Conservation (phyloP, 331 rosid genomes). For the Quercus tomentella region DNA sequence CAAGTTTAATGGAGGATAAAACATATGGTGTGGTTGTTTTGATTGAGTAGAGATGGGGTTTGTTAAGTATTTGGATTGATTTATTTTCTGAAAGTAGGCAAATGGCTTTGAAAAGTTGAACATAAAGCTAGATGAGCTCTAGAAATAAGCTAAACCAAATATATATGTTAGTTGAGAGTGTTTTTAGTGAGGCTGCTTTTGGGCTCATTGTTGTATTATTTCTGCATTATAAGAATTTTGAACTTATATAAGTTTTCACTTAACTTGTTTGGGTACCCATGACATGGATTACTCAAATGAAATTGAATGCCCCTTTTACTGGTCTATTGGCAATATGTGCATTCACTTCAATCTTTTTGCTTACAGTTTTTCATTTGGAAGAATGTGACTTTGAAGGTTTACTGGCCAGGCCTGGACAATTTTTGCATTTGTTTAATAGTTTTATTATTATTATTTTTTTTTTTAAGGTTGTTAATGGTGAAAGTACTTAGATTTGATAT, state of each 20-base stretch:
- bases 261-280: conserved; percentile 6
- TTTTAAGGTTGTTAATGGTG: too few relatives aligned
- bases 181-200: background rate
- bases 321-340: background rate
- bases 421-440: too few relatives aligned
- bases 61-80: background rate
- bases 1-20: too few relatives aligned
- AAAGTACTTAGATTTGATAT: too few relatives aligned
- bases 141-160: too few relatives aligned
- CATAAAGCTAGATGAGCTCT: too few relatives aligned
- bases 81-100: too few relatives aligned
- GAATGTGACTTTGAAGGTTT: background rate
- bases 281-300: background rate
- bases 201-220: background rate
- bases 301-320: conserved; percentile 1
- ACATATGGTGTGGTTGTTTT: background rate
- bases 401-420: too few relatives aligned
- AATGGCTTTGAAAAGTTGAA: too few relatives aligned
- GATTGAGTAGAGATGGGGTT: background rate
- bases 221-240: background rate
- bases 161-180: too few relatives aligned
- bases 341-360: background rate
- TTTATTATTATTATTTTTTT: too few relatives aligned
- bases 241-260: background rate
- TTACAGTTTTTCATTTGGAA: background rate